phyloP scores from a whole-genome alignment of 176 grass and related monocot genomes.

The Triticum dicoccoides region DNA sequence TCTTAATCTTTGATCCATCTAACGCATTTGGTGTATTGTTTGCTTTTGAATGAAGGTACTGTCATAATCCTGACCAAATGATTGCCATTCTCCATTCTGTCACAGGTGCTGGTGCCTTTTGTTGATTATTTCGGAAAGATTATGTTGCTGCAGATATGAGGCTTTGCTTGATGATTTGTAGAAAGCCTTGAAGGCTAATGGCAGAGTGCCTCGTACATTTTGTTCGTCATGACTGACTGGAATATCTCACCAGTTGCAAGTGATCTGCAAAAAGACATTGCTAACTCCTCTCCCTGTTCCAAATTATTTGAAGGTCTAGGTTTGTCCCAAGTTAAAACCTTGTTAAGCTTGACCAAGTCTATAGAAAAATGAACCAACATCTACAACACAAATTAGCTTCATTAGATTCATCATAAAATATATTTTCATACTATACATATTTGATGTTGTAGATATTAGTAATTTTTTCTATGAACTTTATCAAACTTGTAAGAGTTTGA shows the following conservation, averaged over 20 bases:
- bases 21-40: neutral
- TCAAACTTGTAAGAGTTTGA: neutral
- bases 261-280: neutral
- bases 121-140: neutral
- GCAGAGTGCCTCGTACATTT: neutral
- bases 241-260: neutral
- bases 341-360: neutral
- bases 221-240: neutral
- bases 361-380: neutral
- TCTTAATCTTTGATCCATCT: neutral
- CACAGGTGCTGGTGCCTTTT: neutral
- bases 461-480: neutral
- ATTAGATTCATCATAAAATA: neutral
- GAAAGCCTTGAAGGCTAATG: constrained; percentile 4
- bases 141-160: neutral
- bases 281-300: neutral
- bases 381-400: too few relatives aligned
- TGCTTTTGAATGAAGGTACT: constrained; percentile 7
- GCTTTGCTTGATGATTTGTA: neutral
- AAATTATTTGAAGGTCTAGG: neutral
- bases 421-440: too few relatives aligned
- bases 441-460: neutral
- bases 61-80: neutral
- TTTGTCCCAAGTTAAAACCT: neutral
- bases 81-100: neutral